These are phyloP conservation scores for Salix exigua DNA, from an alignment of 345 rosid species.

Conservation along the genomic window DNA sequence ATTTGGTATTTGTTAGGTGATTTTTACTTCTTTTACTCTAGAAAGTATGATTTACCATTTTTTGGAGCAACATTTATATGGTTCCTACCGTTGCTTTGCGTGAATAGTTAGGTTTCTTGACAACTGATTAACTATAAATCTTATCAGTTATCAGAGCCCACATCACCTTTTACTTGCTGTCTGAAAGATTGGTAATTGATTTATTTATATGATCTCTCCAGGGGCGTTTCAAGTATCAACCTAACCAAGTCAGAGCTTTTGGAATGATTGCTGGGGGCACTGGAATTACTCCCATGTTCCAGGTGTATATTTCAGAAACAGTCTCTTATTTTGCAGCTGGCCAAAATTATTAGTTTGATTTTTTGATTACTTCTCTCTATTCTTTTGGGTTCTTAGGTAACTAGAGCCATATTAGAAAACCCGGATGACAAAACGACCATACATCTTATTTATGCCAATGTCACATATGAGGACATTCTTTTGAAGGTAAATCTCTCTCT, in stretches of 20 bases:
- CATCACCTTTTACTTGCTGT: not conserved
- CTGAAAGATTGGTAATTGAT: not conserved
- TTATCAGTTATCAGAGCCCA: not conserved
- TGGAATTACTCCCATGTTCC: constrained; percentile 36
- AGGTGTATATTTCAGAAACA: constrained; percentile 4
- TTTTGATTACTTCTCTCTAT: not conserved
- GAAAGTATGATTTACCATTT: not conserved
- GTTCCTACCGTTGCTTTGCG: not conserved
- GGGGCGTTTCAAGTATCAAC: constrained; percentile 33
- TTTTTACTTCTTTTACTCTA: not conserved
- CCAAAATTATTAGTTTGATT: not conserved
- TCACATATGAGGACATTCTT: constrained; percentile 27
- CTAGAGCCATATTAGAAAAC: constrained; percentile 32
- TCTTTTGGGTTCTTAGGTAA: constrained; percentile 15
- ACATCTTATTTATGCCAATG: constrained; percentile 28
- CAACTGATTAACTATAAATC: not conserved
- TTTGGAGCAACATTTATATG: not conserved
- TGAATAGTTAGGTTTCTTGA: not conserved
- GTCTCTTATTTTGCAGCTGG: not conserved
- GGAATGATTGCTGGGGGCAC: constrained; percentile 36
- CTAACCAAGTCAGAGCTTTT: constrained; percentile 28
- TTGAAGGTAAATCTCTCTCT: constrained; percentile 19
- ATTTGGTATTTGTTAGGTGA: not conserved
- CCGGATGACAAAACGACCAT: constrained; percentile 21
- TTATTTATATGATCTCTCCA: not conserved